Evolutionary conservation across 139 green algal species (phyloP).

Genomic region (Micractinium conductrix): DNA sequence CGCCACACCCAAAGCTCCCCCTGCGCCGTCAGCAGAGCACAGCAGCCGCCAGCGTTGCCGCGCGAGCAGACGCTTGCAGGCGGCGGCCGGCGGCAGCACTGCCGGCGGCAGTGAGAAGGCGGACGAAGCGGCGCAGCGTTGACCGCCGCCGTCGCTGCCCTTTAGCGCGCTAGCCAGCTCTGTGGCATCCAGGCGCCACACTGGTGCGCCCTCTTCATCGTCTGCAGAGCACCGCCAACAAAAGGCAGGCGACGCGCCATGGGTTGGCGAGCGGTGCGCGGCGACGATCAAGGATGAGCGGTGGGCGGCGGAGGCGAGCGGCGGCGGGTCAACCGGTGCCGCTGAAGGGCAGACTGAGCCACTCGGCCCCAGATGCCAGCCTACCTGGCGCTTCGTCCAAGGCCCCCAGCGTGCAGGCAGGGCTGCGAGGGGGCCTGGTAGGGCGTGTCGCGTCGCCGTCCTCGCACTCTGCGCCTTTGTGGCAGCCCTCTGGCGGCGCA

Average conservation of each 20-base stretch:
- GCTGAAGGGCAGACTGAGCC: neutral
- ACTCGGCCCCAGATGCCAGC: no score
- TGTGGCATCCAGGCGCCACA: neutral
- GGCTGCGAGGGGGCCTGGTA: neutral
- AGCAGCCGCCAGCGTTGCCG: conserved; percentile 16
- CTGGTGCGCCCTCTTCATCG: neutral
- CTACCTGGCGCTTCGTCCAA: neutral
- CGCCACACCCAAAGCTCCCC: neutral
- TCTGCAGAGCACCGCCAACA: no score
- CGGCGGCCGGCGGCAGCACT: neutral
- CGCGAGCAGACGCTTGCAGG: neutral
- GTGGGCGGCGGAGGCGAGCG: no score
- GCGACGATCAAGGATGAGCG: no score
- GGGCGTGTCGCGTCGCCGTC: no score
- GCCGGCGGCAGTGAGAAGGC: neutral
- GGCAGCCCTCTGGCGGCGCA: no score
- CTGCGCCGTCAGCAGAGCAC: neutral
- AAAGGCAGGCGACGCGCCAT: no score
- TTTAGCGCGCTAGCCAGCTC: neutral
- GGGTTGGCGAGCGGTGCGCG: no score
- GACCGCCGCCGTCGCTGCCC: neutral
- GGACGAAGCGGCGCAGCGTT: neutral
- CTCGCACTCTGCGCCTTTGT: no score
- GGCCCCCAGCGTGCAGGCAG: neutral
- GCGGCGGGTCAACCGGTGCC: neutral